Evolutionary conservation across 805 yeast species (phyloP).

Genomic region (Danielia oregonensis): DNA sequence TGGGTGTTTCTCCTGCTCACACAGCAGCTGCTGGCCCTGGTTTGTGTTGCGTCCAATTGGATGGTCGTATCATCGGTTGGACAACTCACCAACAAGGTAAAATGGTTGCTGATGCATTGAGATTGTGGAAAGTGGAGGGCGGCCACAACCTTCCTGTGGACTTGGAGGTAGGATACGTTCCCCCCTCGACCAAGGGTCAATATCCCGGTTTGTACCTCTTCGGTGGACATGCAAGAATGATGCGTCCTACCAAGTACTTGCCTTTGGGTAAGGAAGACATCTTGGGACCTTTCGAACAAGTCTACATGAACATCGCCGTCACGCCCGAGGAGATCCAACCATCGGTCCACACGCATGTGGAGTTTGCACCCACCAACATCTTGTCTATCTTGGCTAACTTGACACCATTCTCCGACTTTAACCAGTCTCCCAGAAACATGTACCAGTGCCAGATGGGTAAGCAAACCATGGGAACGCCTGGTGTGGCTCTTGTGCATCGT

Average conservation of each 20-base stretch:
- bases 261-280: slow-evolving; percentile 81
- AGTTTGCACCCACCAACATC: slow-evolving; percentile 91
- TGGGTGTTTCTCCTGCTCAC: slow-evolving; percentile 82
- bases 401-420: slow-evolving; percentile 97
- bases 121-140: slow-evolving; percentile 91
- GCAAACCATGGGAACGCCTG: slow-evolving; percentile 99
- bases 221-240: slow-evolving; percentile 92
- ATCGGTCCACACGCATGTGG: slow-evolving; percentile 86
- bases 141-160: slow-evolving; percentile 73
- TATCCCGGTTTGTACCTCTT: slow-evolving; percentile 93
- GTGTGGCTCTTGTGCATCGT: slow-evolving; percentile 88
- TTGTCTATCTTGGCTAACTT: slow-evolving; percentile 92
- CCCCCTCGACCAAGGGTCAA: slow-evolving; percentile 94
- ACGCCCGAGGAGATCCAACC: slow-evolving; percentile 85
- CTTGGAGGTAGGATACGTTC: slow-evolving; percentile 92
- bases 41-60: slow-evolving; percentile 86
- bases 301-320: slow-evolving; percentile 93
- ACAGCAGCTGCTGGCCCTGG: slow-evolving; percentile 84
- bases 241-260: slow-evolving; percentile 89
- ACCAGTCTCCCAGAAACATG: slow-evolving; percentile 99
- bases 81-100: slow-evolving; percentile 85
- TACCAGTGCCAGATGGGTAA: slow-evolving; percentile 99
- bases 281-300: slow-evolving; percentile 97
- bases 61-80: slow-evolving; percentile 93
- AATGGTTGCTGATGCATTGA: slow-evolving; percentile 80